Percentiles rank a stretch among this genome's conserved stretches.
phyloP scores from a whole-genome alignment of 2,329 filamentous ascomycete species.

The Penicillium sumatraense region DNA sequence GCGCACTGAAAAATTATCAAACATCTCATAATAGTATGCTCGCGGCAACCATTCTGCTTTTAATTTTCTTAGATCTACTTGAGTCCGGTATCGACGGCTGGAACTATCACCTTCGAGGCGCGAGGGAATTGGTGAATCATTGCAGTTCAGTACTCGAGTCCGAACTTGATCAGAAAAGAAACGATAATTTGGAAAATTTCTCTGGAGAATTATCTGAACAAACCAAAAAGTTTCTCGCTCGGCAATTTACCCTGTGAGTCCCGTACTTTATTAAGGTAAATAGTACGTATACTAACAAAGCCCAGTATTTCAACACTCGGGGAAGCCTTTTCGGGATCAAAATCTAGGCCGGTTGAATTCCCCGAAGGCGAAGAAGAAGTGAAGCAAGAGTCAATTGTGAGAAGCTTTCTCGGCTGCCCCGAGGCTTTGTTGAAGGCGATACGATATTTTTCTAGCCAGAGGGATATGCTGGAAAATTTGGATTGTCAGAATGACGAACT shows the following conservation, averaged over 20 bases:
- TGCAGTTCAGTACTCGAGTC: not conserved
- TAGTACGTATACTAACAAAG: not conserved
- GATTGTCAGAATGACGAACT: not conserved
- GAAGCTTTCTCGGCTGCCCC: slow-evolving; percentile 18
- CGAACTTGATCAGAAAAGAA: not conserved
- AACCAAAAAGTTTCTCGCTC: not conserved
- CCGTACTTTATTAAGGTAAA: not conserved
- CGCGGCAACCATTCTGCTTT: slow-evolving; percentile 4
- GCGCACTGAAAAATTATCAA: slow-evolving; percentile 2
- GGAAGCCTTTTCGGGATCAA: slow-evolving; percentile 1
- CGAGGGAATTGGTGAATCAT: not conserved
- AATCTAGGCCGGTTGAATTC: not conserved
- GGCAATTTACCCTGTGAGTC: not conserved
- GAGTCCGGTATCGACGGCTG: slow-evolving; percentile 13
- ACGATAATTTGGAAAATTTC: not conserved
- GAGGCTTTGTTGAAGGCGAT: slow-evolving; percentile 9
- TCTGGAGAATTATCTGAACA: not conserved
- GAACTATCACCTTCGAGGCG: slow-evolving; percentile 10
- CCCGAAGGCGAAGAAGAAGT: not conserved
- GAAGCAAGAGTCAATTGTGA: slow-evolving; percentile 3
- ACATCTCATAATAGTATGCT: not conserved
- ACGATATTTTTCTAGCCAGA: slow-evolving; percentile 14
- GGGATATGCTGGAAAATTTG: not conserved
- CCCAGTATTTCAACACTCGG: not conserved
- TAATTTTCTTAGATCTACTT: slow-evolving; percentile 11